Evolutionary conservation across 805 yeast species (phyloP), one percentile per base, ranked within the genome.

Genomic region (Cyberlindnera japonica): DNA sequence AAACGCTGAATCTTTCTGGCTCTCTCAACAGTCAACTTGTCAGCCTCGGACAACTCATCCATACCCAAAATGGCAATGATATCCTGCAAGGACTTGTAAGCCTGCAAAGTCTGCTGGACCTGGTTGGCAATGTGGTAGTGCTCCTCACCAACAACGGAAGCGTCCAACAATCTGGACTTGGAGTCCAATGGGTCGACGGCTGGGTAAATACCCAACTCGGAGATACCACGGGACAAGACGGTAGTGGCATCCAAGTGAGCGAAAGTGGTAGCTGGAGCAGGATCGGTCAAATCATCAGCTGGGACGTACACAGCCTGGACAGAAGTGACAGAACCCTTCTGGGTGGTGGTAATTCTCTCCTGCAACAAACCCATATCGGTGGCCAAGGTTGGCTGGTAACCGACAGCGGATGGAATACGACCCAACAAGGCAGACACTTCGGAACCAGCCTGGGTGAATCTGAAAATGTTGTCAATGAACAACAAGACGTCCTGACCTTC

Each of bases 401-500:
- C 99, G 88, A 93, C 99, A 63, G 99, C 99, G 59, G 99, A 93
- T 72, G 99, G 99, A 71, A 91, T 91, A 87, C 99, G 96, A 77
- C 99, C 99, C 69, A 91, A 79, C 76, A 91, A 79, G 60, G 99
- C 99, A 70, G 98, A 91, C 70, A 93, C 99, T 79, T 91, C 99
- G 58, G 99, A 93, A 87, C 99, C 99, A 69, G 99, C 99, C 83
- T 91, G 99, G 72, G 99, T 91, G 82, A 91, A 91, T 81, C 99
- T 91, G 95, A 93, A 91, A 85, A 91, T 91, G 90, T 91, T 91
- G 80, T 91, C 99, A 68, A 91, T 86, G 81, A 93, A 91, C 71
- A 91, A 82, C 82, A 91, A 81, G 75, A 91, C 99, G 84, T 93
- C 99, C 81, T 93, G 97, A 74, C 99, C 99, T 79, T 91, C 99